Evolutionary conservation across 225 moss, liverwort and hornwort genomes (phyloP), one percentile per base, ranked within the genome.

Genomic region (Pseudisothecium myosuroides): DNA sequence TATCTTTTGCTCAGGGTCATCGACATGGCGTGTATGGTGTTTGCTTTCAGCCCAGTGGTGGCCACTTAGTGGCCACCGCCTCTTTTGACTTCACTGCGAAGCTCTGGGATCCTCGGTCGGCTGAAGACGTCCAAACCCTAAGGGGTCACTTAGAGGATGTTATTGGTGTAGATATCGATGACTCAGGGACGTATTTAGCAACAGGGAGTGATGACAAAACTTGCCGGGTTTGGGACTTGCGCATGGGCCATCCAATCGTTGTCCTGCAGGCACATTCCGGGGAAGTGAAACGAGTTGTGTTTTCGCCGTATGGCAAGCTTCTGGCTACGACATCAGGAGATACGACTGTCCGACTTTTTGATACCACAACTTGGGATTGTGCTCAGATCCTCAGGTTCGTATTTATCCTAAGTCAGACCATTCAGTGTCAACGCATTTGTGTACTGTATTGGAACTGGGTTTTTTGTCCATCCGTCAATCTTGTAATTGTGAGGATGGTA

Each of bases 161-260:
- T 60, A 99, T 99, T 49, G 98, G 98, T 77, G 98, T 99, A 91
- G 98, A 99, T 91, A 99, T 99, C 78, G 97, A 99, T 89, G 98
- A 99, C 84, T 96, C 98, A 50, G 98, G 98, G 79, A 95, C 92
- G 47, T 94, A 96, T 90, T 91, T 99, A 80, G 98, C 98, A 43
- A 99, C 98, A 55, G 98, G 98, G 37, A 99, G 98, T 91, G 98
- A 99, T 86, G 98, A 99, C 92, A 99, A 99, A 81, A 99, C 98
- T 72, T 99, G 98, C 82, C 95, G 98, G 37, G 96, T 99, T 60
- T 99, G 98, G 98, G 98, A 99, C 91, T 86, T 99, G 83, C 95
- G 98, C 90, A 99, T 96, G 98, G 98, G 97, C 39, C 95, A 93
- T 82, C 93, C 93, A 76, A 87, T 99, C 73, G 96, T 88, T 88